Evolutionary conservation across 371 early-diverging fungal species (phyloP).

Genomic region (Mortierella sp.): DNA sequence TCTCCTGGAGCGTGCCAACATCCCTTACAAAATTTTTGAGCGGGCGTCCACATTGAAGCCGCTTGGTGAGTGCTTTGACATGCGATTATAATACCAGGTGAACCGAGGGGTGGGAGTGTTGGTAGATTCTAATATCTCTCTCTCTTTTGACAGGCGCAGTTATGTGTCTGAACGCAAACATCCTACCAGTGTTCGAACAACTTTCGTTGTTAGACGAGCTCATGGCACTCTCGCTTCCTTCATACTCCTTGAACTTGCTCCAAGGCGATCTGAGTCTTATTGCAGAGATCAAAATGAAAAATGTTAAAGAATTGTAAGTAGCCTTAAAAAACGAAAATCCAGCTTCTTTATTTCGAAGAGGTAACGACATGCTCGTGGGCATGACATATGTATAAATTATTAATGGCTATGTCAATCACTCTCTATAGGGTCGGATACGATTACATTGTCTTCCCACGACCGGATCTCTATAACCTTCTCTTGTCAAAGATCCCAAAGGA

Average conservation of each 20-base stretch:
- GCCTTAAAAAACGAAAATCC: too few species aligned
- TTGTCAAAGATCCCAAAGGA: slow-evolving; percentile 16
- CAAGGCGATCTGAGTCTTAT: slow-evolving; percentile 14
- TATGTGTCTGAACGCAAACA: slow-evolving; percentile 11
- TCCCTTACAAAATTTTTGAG: slow-evolving; percentile 24
- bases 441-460: slow-evolving; percentile 17
- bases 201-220: slow-evolving; percentile 14
- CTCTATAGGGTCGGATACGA: slow-evolving; percentile 15
- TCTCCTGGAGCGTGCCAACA: slow-evolving; percentile 19
- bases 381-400: too few species aligned
- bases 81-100: too few species aligned
- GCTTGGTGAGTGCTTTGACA: slow-evolving; percentile 12
- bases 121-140: neutral
- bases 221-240: slow-evolving; percentile 6
- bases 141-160: slow-evolving; percentile 15
- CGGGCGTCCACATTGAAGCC: slow-evolving; percentile 15
- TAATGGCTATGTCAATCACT: too few species aligned
- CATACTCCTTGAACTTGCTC: slow-evolving; percentile 9
- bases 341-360: too few species aligned
- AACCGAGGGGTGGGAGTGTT: too few species aligned
- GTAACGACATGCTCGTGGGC: neutral
- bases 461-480: slow-evolving; percentile 20
- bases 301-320: too few species aligned
- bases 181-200: slow-evolving; percentile 29
- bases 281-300: neutral